Conservation (phyloP, 176 grass and related monocot species). For the Phyllostachys edulis region DNA sequence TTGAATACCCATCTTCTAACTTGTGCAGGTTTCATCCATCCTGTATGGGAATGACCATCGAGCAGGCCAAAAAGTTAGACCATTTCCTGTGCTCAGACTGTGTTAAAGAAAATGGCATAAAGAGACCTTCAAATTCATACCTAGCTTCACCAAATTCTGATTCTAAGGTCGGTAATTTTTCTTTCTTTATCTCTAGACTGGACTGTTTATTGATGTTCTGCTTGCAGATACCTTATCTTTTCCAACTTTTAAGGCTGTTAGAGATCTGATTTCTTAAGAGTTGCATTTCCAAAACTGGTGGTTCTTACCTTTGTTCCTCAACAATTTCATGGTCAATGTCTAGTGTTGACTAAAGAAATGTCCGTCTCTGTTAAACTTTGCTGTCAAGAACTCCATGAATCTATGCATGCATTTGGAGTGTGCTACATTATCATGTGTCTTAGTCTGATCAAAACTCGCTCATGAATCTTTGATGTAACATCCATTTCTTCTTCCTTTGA, state of each 20-base stretch:
- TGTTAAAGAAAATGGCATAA: constrained; percentile 67
- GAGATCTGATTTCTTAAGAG: neutral
- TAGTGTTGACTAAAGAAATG: neutral
- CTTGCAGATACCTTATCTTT: constrained; percentile 12
- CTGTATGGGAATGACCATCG: constrained; percentile 91
- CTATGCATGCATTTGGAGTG: neutral
- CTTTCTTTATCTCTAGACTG: neutral
- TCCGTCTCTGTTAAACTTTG: neutral
- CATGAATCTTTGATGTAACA: neutral
- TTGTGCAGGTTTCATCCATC: constrained; percentile 80
- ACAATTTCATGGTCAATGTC: constrained; percentile 1
- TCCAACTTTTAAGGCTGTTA: neutral
- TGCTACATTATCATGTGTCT: neutral
- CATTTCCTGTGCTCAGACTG: constrained; percentile 73
- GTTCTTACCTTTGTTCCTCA: constrained; percentile 10
- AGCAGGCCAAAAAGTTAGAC: constrained; percentile 86
- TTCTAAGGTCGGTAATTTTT: constrained; percentile 51
- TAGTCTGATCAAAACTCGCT: neutral
- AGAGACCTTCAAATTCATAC: constrained; percentile 60
- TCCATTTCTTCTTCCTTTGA: neutral
- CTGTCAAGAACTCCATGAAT: constrained; percentile 18
- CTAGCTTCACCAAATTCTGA: constrained; percentile 52
- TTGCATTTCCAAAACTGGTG: constrained; percentile 13
- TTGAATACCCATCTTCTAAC: constrained; percentile 22
- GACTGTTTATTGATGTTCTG: constrained; percentile 14